Base-by-base conservation (phyloP, 768 basidiomycete genomes). In the Leccinum pellstonianum region DNA sequence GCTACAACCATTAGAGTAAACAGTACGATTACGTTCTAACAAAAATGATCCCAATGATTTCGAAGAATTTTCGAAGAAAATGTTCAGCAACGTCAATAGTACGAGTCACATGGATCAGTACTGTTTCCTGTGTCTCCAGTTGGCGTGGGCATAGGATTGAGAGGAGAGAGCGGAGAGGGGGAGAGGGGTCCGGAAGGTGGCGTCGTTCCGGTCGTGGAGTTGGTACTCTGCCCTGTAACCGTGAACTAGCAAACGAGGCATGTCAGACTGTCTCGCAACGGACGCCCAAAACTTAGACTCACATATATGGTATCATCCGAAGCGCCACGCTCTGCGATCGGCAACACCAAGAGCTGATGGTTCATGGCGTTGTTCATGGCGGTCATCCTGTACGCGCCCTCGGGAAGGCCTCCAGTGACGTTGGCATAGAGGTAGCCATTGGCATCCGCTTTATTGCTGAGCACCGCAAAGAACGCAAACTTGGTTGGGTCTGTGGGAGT, bases 401-500 rank as follows among this genome's bases (percentile, higher is more conserved):
- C 77, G 10, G 79, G 77, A 7, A 88, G 77, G 51, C 87, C 87
- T 29, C 75, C 79, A 1, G 77, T 73, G 58, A 88, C 81, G 23
- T 73, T 75, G 19, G 80, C 76, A 41, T 77, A 71, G 5, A 86
- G 74, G 10, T 77, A 47, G 3, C 86, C 86, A 56, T 65, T 71
- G 35, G 71, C 72, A 14, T 83, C 78, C 1, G 76, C 75, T 58
- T 62, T 65, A 10, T 59, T 66, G 67, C 83, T 85, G 64, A 87
- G 60, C 41, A 78, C 79, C 68, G 77, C 79, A 79, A 88, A 88
- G 73, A 83, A 87, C 11, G 79, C 80, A 58, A 88, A 88, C 31
- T 75, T 69, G 27, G 66, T 75, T 15, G 83, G 80, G 70, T 87
- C 71, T 14, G 77, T 77, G 1, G 82, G 77, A 1, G 70, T 75